Evolutionary conservation across 2,329 filamentous ascomycete genomes (phyloP), one percentile per base, ranked within the genome.

Genomic region (Tolypocladium album): DNA sequence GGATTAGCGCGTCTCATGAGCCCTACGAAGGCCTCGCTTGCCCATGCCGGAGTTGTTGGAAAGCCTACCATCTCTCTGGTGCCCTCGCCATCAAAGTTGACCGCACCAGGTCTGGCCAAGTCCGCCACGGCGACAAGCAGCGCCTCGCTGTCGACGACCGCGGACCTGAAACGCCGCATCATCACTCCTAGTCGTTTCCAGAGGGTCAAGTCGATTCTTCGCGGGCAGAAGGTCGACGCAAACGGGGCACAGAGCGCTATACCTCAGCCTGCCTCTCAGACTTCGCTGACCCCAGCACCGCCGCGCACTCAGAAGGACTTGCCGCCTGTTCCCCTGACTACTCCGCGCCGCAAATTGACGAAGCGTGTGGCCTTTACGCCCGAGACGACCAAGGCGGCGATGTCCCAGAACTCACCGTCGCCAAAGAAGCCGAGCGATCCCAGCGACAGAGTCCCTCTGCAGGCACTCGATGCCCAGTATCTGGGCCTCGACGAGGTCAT

Each of bases 341-440:
- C 88, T 1, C 88, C 88, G 9, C 86, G 86, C 39, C 82, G 86
- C 31, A 89, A 86, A 72, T 70, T 78, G 43, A 71, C 75, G 22
- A 96, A 95, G 76, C 87, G 84, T 60, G 90, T 96, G 42, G 86
- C 89, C 57, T 96, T 96, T 68, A 91, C 88, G 0, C 87, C 87
- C 0, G 86, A 85, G 62, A 86, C 87, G 42, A 82, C 89, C 63
- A 74, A 75, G 22, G 72, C 75, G 11, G 70, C 74, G 0, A 65
- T 75, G 56, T 64, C 69, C 0, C 78, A 82, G 61, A 75, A 79
- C 60, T 82, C 83, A 1, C 84, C 84, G 9, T 84, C 84, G 3
- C 81, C 82, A 4, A 68, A 81, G 64, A 84, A 85, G 67, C 76
- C 77, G 7, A 69, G 71, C 40, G 74, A 80, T 24, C 74, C 79